Evolutionary conservation across 768 basidiomycete genomes (phyloP), one percentile per base, ranked within the genome.

Genomic region (Termitomyces sp.): DNA sequence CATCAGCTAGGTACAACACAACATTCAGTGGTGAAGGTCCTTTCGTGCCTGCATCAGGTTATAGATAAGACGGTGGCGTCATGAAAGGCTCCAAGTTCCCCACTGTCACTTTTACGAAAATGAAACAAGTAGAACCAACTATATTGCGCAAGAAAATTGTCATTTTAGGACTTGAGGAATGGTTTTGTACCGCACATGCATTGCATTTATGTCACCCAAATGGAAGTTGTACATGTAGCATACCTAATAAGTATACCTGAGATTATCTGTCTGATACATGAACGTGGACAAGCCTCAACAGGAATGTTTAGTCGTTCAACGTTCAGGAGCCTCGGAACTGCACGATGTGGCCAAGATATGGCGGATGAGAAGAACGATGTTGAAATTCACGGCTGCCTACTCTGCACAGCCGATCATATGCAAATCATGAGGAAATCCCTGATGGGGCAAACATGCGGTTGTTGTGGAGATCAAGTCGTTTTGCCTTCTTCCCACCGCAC

Each of bases 341-440:
- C 13, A 48, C 22, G 11, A 24, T n/a, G 5, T 15, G 18, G 28
- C 16, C 28, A 32, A 48, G 24, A 32, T 18, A 28, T 28, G 28
- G 28, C 28, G 28, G 28, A 2, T 28, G 28, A 28, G 4, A 28
- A 28, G 28, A n/a, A n/a, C n/a, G n/a, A n/a, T n/a, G n/a, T n/a
- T n/a, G n/a, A n/a, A n/a, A n/a, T n/a, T n/a, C n/a, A n/a, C n/a
- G 28, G 28, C 28, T 28, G 28, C 28, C 28, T 28, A 28, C 28
- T n/a, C 2, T 28, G 28, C n/a, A 28, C 28, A 22, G 20, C 11
- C 44, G 44, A 45, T 45, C 16, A 51, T 55, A 48, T 35, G 28
- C 35, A 53, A 44, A 24, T 28, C 24, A 52, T 53, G 5, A 57
- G 36, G 59, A 55, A 49, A 55, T 66, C 46, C 64, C 63, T 59